Percentiles rank a stretch among this genome's conserved stretches.
Conservation (phyloP, 139 green algal genomes). For the Dunaliella primolecta region DNA sequence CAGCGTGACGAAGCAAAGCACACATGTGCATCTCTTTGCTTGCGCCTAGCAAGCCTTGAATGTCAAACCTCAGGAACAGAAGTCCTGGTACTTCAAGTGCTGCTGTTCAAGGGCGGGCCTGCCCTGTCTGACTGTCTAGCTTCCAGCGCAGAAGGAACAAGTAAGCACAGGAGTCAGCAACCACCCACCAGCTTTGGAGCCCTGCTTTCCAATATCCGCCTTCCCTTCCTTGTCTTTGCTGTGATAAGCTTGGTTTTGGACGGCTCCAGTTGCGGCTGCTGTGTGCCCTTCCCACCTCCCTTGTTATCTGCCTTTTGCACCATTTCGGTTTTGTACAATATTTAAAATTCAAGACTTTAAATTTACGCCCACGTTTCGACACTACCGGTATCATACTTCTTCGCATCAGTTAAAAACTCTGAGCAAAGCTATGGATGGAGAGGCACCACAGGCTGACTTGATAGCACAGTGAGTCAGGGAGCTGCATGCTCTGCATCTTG, state of each 20-base stretch:
- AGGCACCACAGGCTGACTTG: no score
- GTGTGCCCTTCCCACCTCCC: background rate
- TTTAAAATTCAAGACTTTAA: background rate
- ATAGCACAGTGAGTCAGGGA: no score
- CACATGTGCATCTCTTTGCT: background rate
- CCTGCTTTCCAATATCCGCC: constrained; percentile 60
- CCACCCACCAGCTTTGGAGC: constrained; percentile 77
- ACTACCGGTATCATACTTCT: no score
- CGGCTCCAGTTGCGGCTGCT: background rate
- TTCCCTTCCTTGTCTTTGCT: constrained; percentile 65
- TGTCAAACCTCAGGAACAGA: background rate
- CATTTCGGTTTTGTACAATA: background rate
- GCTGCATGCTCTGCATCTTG: no score
- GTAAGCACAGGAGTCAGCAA: no score
- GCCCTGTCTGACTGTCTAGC: no score
- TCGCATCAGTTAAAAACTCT: no score
- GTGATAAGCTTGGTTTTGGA: constrained; percentile 54
- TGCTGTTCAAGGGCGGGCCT: no score
- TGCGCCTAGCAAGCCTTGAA: background rate
- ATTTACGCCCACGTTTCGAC: background rate
- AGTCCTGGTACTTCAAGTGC: background rate
- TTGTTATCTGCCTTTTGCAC: background rate
- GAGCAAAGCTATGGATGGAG: no score
- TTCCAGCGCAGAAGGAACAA: no score
- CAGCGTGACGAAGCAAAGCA: background rate